Percentiles rank a stretch among this genome's conserved stretches.
phyloP scores from a whole-genome alignment of 2,329 filamentous ascomycete species.

The Diaporthe aspalathi region DNA sequence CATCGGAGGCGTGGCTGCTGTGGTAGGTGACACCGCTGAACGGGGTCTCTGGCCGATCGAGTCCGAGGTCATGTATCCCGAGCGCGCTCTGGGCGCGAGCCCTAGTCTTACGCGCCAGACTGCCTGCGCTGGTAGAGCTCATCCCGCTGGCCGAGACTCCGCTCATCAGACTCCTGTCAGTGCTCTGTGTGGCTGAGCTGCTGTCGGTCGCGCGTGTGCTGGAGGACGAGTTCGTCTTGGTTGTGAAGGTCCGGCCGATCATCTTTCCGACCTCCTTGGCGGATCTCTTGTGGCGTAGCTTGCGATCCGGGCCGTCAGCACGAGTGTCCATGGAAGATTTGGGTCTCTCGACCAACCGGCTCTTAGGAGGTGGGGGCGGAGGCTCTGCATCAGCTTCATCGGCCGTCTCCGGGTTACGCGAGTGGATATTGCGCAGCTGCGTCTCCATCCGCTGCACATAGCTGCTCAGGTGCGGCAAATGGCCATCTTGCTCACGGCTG shows the following conservation, averaged over 20 bases:
- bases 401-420: conserved; percentile 59
- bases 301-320: conserved; percentile 53
- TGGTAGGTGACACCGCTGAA: conserved; percentile 90
- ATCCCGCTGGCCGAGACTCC: conserved; percentile 89
- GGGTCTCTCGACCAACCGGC: conserved; percentile 62
- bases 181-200: conserved; percentile 79
- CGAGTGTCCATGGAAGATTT: conserved; percentile 68
- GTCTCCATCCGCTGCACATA: conserved; percentile 95
- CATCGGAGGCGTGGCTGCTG: conserved; percentile 81
- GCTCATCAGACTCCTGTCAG: conserved; percentile 91
- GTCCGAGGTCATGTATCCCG: conserved; percentile 67
- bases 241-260: conserved; percentile 85
- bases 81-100: conserved; percentile 73
- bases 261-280: conserved; percentile 80
- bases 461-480: conserved; percentile 79
- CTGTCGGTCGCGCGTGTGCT: conserved; percentile 74
- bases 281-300: conserved; percentile 75
- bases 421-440: conserved; percentile 78
- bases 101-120: conserved; percentile 81
- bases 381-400: conserved; percentile 52
- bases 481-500: conserved; percentile 58
- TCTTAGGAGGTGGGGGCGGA: conserved; percentile 72
- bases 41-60: conserved; percentile 69
- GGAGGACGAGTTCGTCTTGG: conserved; percentile 84
- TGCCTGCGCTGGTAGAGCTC: conserved; percentile 95